Evolutionary conservation across 306 rosid genomes (phyloP), one percentile per base, ranked within the genome.

Genomic region (Cucumis hystrix): DNA sequence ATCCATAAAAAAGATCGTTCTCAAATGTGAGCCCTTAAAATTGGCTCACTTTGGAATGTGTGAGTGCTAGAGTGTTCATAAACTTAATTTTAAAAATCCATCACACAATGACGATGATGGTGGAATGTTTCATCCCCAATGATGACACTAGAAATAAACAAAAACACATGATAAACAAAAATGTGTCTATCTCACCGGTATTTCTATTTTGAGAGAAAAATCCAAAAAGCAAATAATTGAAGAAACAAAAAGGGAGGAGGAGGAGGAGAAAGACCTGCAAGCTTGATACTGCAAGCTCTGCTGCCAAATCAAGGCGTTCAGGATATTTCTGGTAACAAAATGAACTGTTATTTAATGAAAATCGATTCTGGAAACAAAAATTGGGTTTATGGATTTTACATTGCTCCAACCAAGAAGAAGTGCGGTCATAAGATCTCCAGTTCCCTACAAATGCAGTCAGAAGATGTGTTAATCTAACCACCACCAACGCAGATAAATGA

Each of bases 361-460:
- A 52, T 18, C 25, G 49, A 75, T 60, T 45, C 35, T 39, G 39
- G 17, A n/a, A 20, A 58, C 70, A 21, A 54, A 37, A 82, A 62
- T 72, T 69, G 7, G 49, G 41, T 45, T 83, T 79, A 82, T 61
- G 80, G 75, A 80, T 37, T 74, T 82, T 93, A 93, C 98, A 87
- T 93, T 93, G 86, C 94, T 93, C 96, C 94, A 90, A 82, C 96
- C 98, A 83, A 93, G 96, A 57, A 93, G 87, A 79, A 93, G 96
- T 14, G 98, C 94, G 77, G 98, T 91, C 82, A 65, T 85, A 78
- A 93, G 96, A 84, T 93, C 98, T 78, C 98, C 98, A 1, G 98
- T 93, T 80, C 98, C 96, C 98, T 93, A 79, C 78, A 83, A 78
- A 75, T 71, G 79, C 73, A 81, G 69, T 62, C 65, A 63, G 54